These are phyloP conservation scores for Rhizopus stolonifer DNA, from an alignment of 371 early-diverging fungal genomes.

Conservation along the genomic window DNA sequence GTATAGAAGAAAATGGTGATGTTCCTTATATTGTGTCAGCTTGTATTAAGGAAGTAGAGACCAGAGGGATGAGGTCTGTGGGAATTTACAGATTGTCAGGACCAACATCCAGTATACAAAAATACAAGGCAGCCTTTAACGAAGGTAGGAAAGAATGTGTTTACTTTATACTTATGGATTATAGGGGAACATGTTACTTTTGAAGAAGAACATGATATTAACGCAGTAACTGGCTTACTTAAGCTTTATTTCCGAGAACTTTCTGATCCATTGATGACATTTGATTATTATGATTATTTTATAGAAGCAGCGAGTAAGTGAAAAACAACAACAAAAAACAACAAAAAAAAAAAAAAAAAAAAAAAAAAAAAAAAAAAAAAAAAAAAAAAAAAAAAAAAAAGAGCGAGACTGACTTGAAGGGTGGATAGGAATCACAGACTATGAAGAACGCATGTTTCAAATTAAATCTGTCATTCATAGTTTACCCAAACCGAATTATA, in stretches of 20 bases:
- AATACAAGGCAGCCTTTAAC: conserved; percentile 61
- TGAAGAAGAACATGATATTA: conserved; percentile 67
- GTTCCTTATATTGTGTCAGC: conserved; percentile 65
- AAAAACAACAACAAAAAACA: too few relatives aligned
- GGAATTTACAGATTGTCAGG: conserved; percentile 87
- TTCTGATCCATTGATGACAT: conserved; percentile 73
- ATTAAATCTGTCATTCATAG: conserved; percentile 71
- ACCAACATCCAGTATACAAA: conserved; percentile 70
- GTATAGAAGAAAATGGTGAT: conserved; percentile 40
- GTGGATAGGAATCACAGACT: conserved; percentile 61
- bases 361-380: too few relatives aligned
- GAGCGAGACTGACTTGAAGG: too few relatives aligned
- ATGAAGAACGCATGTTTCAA: conserved; percentile 70
- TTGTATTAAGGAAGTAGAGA: conserved; percentile 71
- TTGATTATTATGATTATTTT: conserved; percentile 75
- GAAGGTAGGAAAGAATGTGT: conserved; percentile 28
- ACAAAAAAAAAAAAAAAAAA: too few relatives aligned
- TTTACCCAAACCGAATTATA: conserved; percentile 69
- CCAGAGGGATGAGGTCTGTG: conserved; percentile 57
- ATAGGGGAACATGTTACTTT: conserved; percentile 44
- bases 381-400: too few relatives aligned
- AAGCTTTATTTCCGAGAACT: conserved; percentile 86
- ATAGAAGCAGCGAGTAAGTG: conserved; percentile 73
- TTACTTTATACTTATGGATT: background rate
- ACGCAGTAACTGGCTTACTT: conserved; percentile 72